Base-by-base conservation (phyloP, 352 stramenopile genomes). In the Pythium aquatile region DNA sequence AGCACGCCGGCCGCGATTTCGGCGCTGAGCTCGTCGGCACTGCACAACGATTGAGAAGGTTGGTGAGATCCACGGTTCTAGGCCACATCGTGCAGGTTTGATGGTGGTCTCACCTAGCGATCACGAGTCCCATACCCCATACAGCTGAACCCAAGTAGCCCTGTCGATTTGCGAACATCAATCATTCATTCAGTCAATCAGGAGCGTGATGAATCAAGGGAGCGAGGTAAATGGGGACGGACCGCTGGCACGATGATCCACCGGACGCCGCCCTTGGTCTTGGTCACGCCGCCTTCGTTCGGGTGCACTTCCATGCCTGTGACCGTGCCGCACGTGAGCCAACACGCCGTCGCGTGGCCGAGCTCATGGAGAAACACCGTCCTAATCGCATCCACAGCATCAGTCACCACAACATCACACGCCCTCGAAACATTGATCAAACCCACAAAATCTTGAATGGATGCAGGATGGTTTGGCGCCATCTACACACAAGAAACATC, bases 361-460 rank as follows among this genome's bases (percentile, higher is more conserved):
- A 95, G 64, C 58, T 96, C 88, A 61, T 96, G 88, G 47, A 96
- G 68, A 65, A 95, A 96, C 20, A 96, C 88, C 8, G 85, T 94
- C 33, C 88, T 94, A 16, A 55, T 11, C n/a, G 30, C 14, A 33
- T 62, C 2, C 55, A 49, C 52, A 20, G 10, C 10, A 28, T 37
- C n/a, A 35, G 42, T 13, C 14, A 39, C 10, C 8, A 54, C 24
- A 59, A 20, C 4, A 39, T 46, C 20, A 16, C 58, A 51, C 26
- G 20, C 46, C n/a, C 20, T 13, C 11, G 66, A 39, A 66, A 29
- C 42, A 14, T 33, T 32, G 33, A 65, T 47, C 62, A 48, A 33
- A 61, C 83, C 63, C 80, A 95, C 85, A 95, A 71, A 57, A 94
- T 94, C 59, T 96, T 96, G 65, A 96, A 95, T 32, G 88, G 88